Evolutionary conservation across 495 filamentous ascomycete species (phyloP).

Genomic region (Penicillium pulvis): DNA sequence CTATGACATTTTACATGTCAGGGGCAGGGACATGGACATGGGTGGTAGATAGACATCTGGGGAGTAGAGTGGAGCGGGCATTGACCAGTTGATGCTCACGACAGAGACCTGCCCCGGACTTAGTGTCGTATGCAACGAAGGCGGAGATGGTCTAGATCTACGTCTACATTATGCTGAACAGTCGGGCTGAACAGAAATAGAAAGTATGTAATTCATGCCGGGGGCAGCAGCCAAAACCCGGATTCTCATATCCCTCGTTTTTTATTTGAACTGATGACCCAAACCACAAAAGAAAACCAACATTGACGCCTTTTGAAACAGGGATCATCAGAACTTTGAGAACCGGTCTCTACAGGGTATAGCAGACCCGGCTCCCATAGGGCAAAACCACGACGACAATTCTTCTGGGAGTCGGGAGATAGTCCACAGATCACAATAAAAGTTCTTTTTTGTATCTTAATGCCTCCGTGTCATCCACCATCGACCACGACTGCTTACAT

Average conservation of each 20-base stretch:
- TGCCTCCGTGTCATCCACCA: conserved; percentile 18
- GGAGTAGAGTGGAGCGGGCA: background rate
- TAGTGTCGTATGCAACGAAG: background rate
- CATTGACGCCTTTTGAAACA: conserved; percentile 30
- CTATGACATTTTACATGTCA: background rate
- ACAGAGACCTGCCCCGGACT: background rate
- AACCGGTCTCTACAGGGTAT: conserved; percentile 12
- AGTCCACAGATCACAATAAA: conserved; percentile 10
- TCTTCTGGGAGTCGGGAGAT: conserved; percentile 12
- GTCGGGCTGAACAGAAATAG: conserved; percentile 6
- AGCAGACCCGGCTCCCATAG: conserved; percentile 8
- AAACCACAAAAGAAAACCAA: conserved; percentile 27
- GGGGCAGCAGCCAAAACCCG: conserved; percentile 32
- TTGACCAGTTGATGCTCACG: too few species aligned
- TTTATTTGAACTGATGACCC: conserved; percentile 28
- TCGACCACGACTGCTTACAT: conserved; percentile 24
- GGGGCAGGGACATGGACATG: background rate
- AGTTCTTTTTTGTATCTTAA: conserved; percentile 13
- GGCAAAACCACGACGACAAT: conserved; percentile 12
- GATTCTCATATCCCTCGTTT: conserved; percentile 35
- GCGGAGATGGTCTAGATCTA: conserved; percentile 1
- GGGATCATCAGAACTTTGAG: conserved; percentile 28
- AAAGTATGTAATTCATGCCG: conserved; percentile 34
- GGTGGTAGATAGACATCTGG: background rate
- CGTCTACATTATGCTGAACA: conserved; percentile 7